Conservation (phyloP, 768 basidiomycete genomes). For the Tricholoma saponaceum region DNA sequence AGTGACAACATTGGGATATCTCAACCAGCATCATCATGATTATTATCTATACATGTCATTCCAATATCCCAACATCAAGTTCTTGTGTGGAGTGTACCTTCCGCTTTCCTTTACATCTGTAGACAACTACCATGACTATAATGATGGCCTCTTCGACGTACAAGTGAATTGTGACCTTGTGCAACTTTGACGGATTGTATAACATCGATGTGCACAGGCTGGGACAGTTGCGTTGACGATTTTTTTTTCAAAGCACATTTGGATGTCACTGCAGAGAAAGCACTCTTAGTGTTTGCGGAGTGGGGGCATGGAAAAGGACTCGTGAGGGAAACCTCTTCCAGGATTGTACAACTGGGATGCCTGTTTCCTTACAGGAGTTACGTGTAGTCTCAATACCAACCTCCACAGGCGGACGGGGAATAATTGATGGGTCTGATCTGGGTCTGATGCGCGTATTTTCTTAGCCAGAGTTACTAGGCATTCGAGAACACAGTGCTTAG, state of each 20-base stretch:
- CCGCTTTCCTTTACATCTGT: neutral
- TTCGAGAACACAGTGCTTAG: neutral
- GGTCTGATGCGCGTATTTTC: constrained; percentile 17
- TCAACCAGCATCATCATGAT: neutral
- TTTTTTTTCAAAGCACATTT: no score
- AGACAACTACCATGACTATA: no score
- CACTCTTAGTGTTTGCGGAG: neutral
- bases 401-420: no score
- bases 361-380: no score
- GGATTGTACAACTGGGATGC: constrained; percentile 17
- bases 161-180: no score
- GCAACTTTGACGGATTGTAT: no score
- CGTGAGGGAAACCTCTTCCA: constrained; percentile 15
- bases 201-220: no score
- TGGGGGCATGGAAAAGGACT: neutral
- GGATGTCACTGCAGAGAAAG: no score
- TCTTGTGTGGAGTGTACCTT: neutral
- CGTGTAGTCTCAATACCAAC: no score
- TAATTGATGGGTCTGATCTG: no score
- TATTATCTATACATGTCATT: neutral
- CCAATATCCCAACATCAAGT: neutral
- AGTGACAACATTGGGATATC: neutral
- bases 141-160: neutral
- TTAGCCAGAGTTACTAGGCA: neutral
- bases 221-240: no score